A percentile compares a stretch with the other conserved stretches of the same genome.
Evolutionary conservation across 768 basidiomycete genomes (phyloP).

Genomic region (Lepiota venenata): DNA sequence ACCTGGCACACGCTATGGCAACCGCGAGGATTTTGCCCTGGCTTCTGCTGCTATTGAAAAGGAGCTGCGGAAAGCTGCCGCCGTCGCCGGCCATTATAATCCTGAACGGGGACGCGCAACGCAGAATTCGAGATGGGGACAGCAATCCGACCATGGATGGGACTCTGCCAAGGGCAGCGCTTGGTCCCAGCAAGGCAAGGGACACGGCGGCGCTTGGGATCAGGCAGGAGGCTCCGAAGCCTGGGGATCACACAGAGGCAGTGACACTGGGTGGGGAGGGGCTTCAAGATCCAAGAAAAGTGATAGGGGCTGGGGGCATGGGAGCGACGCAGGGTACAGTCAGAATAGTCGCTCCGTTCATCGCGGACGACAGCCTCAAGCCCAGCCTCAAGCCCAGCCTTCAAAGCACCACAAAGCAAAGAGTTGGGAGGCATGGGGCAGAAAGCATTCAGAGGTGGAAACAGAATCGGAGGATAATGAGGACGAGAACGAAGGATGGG

Average conservation of each 20-base stretch:
- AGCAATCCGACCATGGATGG: neutral
- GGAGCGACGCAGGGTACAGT: slow-evolving; percentile 8
- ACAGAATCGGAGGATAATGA: slow-evolving; percentile 16
- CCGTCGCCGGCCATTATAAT: slow-evolving; percentile 1
- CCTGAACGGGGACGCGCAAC: neutral
- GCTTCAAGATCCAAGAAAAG: slow-evolving; percentile 1
- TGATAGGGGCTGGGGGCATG: neutral
- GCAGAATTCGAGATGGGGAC: neutral
- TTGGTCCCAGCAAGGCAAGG: slow-evolving; percentile 3
- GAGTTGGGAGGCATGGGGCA: slow-evolving; percentile 31
- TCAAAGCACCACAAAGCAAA: slow-evolving; percentile 16
- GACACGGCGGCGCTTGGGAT: neutral
- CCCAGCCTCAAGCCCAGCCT: slow-evolving; percentile 4
- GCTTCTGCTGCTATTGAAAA: slow-evolving; percentile 4
- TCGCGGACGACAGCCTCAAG: slow-evolving; percentile 16
- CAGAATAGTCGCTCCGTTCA: slow-evolving; percentile 11
- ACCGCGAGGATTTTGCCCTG: slow-evolving; percentile 7
- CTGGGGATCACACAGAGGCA: too few relatives aligned
- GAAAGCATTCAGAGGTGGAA: neutral
- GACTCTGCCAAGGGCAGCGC: neutral
- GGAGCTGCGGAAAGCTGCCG: slow-evolving; percentile 2
- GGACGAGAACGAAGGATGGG: slow-evolving; percentile 11
- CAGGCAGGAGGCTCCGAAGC: too few relatives aligned
- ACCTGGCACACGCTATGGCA: neutral
- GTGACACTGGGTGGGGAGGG: too few relatives aligned